A percentile compares a stretch with the other conserved stretches of the same genome.
These are phyloP conservation scores for Penicillium subrubescens DNA, from an alignment of 495 filamentous ascomycete genomes.

Conservation along the genomic window DNA sequence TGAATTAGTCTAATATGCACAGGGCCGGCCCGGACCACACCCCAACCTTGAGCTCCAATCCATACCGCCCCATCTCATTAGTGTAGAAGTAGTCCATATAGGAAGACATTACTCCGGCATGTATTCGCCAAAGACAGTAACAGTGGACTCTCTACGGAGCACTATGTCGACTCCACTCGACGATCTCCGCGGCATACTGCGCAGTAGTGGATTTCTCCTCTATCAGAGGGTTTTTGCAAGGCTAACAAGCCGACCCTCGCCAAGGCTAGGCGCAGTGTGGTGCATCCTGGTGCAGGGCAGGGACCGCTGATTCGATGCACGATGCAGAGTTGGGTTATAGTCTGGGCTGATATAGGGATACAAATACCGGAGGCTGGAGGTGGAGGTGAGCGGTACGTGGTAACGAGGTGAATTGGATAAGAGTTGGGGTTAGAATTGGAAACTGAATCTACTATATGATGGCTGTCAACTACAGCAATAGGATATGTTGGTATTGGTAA, in stretches of 20 bases:
- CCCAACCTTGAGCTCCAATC: neutral
- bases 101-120: neutral
- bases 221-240: neutral
- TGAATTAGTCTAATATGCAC: neutral
- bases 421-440: neutral
- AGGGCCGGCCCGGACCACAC: slow-evolving; percentile 1
- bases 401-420: neutral
- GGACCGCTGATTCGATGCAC: neutral
- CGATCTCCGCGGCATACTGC: neutral
- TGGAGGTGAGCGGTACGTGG: neutral
- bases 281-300: neutral
- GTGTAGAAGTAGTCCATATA: neutral
- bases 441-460: no score
- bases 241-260: neutral
- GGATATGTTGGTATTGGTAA: neutral
- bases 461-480: neutral
- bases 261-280: neutral
- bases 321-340: neutral
- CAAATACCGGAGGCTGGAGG: neutral
- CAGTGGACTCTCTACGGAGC: neutral
- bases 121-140: neutral
- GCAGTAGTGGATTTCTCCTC: neutral
- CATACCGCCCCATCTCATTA: neutral
- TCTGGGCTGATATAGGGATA: neutral
- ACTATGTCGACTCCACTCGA: neutral